These are phyloP conservation scores for Tagetes erecta DNA, from an alignment of 129 eudicot species.

Conservation along the genomic window DNA sequence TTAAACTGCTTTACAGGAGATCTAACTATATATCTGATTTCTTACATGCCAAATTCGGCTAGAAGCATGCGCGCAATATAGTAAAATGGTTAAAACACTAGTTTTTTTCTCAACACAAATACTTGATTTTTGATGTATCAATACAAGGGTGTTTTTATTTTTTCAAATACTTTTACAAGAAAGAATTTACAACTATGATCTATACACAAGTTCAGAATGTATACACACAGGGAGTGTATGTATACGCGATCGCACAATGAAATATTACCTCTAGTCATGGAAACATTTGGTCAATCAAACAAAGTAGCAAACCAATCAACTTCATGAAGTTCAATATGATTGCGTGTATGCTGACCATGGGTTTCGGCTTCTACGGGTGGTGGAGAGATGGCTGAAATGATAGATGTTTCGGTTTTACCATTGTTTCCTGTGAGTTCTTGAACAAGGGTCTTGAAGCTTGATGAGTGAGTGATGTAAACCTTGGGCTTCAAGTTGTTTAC, in stretches of 20 bases:
- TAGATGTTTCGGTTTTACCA: slow-evolving; percentile 11
- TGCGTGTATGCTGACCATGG: slow-evolving; percentile 1
- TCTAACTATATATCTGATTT: neutral
- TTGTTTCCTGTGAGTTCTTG: slow-evolving; percentile 63
- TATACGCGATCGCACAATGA: neutral
- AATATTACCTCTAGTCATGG: slow-evolving; percentile 1
- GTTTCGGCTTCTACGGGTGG: slow-evolving; percentile 19
- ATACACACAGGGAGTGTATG: neutral
- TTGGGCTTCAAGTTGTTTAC: slow-evolving; percentile 42
- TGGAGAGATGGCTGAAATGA: slow-evolving; percentile 9
- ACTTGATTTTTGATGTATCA: neutral
- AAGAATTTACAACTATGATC: neutral
- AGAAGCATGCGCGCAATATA: neutral
- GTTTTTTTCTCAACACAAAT: too few relatives aligned
- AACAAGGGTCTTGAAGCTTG: slow-evolving; percentile 60
- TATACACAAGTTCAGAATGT: neutral
- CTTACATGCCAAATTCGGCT: neutral
- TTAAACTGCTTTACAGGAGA: neutral
- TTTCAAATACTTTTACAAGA: neutral
- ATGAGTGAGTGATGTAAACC: slow-evolving; percentile 65
- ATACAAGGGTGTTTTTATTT: neutral
- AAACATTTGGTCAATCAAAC: slow-evolving; percentile 17
- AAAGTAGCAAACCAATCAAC: slow-evolving; percentile 28
- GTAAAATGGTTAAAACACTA: neutral
- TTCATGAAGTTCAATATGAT: slow-evolving; percentile 29